phyloP scores from a whole-genome alignment of 225 moss, liverwort and hornwort genomes.

The Rhytidiadelphus loreus region DNA sequence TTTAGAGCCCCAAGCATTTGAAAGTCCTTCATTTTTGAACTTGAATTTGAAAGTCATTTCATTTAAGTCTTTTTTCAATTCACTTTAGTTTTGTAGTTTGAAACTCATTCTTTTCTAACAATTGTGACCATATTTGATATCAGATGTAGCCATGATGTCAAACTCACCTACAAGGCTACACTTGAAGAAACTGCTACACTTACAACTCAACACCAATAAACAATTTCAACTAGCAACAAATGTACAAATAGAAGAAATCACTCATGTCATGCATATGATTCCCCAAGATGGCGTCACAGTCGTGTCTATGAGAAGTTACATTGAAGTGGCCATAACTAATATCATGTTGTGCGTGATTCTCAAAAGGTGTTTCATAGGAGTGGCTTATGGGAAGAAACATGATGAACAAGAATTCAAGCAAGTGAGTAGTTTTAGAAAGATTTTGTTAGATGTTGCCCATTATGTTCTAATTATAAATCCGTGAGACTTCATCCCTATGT shows the following conservation, averaged over 20 bases:
- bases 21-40: background rate
- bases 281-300: background rate
- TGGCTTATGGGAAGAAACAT: background rate
- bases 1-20: too few species aligned
- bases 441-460: background rate
- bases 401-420: background rate
- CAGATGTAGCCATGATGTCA: too few species aligned
- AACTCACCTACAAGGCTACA: too few species aligned
- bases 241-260: background rate
- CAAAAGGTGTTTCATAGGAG: background rate
- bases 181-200: too few species aligned
- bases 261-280: background rate
- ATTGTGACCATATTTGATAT: too few species aligned
- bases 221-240: background rate
- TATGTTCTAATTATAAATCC: background rate
- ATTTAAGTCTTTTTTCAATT: too few species aligned
- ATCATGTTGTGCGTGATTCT: rapidly evolving
- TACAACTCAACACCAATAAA: too few species aligned
- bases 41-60: too few species aligned
- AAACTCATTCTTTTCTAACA: too few species aligned
- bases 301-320: background rate
- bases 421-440: background rate
- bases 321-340: background rate
- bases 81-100: too few species aligned
- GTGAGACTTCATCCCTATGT: background rate